A percentile compares a stretch with the other conserved stretches of the same genome.
phyloP scores from a whole-genome alignment of 192 early-diverging fungal species.

The Podila verticillata region DNA sequence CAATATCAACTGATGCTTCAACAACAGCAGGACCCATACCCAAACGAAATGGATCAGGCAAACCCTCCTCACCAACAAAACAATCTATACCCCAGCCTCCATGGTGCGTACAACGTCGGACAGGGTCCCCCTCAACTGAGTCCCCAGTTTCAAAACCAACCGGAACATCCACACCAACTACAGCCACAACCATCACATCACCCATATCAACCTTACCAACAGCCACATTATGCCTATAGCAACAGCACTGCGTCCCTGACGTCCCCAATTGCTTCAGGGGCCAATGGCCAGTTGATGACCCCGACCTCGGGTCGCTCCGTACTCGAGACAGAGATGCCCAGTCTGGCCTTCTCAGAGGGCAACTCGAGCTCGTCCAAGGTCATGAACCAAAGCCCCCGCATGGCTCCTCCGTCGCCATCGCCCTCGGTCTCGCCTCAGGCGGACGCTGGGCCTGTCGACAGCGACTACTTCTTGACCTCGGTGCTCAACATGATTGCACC shows the following conservation, averaged over 20 bases:
- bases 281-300: conserved; percentile 25
- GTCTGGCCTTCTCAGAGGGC: conserved; percentile 24
- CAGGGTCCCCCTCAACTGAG: not conserved
- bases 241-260: not conserved
- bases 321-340: conserved; percentile 38
- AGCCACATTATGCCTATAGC: not conserved
- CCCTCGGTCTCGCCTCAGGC: conserved; percentile 20
- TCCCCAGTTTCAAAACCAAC: not conserved
- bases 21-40: not conserved
- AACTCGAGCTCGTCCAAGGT: conserved; percentile 17
- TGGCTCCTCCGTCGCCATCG: conserved; percentile 14
- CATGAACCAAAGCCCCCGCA: conserved; percentile 13
- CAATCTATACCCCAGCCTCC: not conserved
- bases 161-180: conserved; percentile 6
- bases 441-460: not conserved
- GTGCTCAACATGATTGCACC: conserved; percentile 45
- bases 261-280: not conserved
- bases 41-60: not conserved
- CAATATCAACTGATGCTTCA: not conserved
- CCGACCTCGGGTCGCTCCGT: conserved; percentile 18
- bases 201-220: not conserved
- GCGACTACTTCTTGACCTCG: conserved; percentile 34
- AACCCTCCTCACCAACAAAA: not conserved
- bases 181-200: conserved; percentile 9
- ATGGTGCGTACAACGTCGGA: too few species aligned